A percentile compares a stretch with the other conserved stretches of the same genome.
These are phyloP conservation scores for Saccharata proteae DNA, from an alignment of 2,329 filamentous ascomycete genomes.

Conservation along the genomic window DNA sequence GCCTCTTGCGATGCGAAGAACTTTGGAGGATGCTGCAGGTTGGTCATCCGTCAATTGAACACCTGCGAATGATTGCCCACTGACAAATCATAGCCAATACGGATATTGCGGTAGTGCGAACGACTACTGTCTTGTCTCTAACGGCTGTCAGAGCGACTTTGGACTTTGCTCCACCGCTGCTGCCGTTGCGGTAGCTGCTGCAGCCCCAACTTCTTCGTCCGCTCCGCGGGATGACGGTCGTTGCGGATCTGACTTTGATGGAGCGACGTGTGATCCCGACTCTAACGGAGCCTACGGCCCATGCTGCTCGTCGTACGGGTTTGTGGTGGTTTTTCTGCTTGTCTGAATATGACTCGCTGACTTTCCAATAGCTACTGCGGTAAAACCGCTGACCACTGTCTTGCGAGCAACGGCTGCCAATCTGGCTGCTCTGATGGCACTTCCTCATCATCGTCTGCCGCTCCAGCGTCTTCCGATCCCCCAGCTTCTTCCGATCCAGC, in stretches of 20 bases:
- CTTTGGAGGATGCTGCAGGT: constrained; percentile 29
- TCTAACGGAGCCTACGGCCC: constrained; percentile 12
- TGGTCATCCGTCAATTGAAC: neutral
- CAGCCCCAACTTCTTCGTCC: constrained; percentile 6
- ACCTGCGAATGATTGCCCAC: neutral
- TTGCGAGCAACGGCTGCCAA: constrained; percentile 26
- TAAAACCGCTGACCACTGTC: constrained; percentile 24
- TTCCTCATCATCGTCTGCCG: constrained; percentile 7
- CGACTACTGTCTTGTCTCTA: constrained; percentile 16
- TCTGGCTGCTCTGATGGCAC: constrained; percentile 25
- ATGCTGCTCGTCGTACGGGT: constrained; percentile 15
- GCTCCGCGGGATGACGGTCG: constrained; percentile 15
- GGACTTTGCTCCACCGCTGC: constrained; percentile 7
- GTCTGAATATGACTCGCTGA: constrained; percentile 8
- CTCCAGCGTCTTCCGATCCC: constrained; percentile 9
- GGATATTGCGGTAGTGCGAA: constrained; percentile 23
- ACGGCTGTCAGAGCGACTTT: constrained; percentile 31
- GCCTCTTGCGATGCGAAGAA: constrained; percentile 29
- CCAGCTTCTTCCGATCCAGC: constrained; percentile 18
- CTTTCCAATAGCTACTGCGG: constrained; percentile 22
- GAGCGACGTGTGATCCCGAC: constrained; percentile 14
- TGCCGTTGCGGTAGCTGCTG: constrained; percentile 9
- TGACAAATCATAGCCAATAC: constrained; percentile 9
- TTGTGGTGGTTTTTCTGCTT: constrained; percentile 2
- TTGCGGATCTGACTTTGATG: constrained; percentile 16